Percentiles rank a stretch among this genome's conserved stretches.
phyloP scores from a whole-genome alignment of 306 rosid genomes.

The Castanospermum australe region DNA sequence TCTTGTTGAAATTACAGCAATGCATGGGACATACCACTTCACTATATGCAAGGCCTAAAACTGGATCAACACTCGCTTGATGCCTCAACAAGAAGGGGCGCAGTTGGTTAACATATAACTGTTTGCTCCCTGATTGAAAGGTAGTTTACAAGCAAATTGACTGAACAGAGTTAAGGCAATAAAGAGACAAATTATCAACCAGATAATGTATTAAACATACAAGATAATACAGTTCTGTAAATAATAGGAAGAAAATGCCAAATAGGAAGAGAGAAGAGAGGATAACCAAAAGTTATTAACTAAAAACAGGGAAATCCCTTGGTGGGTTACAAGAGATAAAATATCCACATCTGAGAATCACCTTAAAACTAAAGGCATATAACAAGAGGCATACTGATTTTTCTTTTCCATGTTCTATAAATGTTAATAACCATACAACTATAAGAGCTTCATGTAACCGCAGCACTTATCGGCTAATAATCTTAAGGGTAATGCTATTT shows the following conservation, averaged over 20 bases:
- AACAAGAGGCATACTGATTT: background rate
- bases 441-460: background rate
- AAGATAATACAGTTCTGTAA: background rate
- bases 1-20: background rate
- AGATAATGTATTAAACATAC: background rate
- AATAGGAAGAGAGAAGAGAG: background rate
- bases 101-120: slow-evolving; percentile 61
- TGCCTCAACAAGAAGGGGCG: slow-evolving; percentile 80
- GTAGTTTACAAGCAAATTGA: slow-evolving; percentile 13
- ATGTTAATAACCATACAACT: background rate
- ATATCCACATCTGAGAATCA: background rate
- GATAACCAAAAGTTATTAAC: background rate
- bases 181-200: slow-evolving; percentile 5
- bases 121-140: slow-evolving; percentile 69
- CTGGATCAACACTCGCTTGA: slow-evolving; percentile 62
- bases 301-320: background rate
- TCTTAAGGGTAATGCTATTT: background rate
- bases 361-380: background rate
- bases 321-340: background rate
- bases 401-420: background rate
- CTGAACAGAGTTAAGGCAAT: background rate
- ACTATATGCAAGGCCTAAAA: slow-evolving; percentile 56
- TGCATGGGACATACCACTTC: slow-evolving; percentile 60
- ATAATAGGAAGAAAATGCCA: background rate
- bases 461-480: background rate